Percentiles rank a stretch among this genome's conserved stretches.
phyloP scores from a whole-genome alignment of 805 yeast species.

The Lachancea thermotolerans region DNA sequence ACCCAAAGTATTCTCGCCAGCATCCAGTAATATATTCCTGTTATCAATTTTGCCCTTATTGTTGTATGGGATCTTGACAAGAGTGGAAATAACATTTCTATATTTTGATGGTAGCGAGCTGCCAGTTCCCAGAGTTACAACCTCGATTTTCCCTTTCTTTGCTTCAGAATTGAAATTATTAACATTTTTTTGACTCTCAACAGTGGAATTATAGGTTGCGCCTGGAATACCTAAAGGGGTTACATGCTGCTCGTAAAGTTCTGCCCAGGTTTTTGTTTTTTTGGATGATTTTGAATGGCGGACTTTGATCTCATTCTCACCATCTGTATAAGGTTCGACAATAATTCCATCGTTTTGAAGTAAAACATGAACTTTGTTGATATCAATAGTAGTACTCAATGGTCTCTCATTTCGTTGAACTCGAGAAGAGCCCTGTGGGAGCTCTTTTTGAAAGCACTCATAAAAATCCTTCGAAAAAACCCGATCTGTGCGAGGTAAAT shows the following conservation, averaged over 20 bases:
- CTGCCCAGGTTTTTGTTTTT: constrained; percentile 22
- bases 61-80: constrained; percentile 60
- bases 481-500: constrained; percentile 33
- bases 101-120: constrained; percentile 80
- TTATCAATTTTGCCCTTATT: constrained; percentile 23
- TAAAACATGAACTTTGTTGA: constrained; percentile 23
- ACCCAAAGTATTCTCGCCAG: constrained; percentile 92
- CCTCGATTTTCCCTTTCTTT: constrained; percentile 51
- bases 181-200: constrained; percentile 24
- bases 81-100: constrained; percentile 78
- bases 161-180: constrained; percentile 31
- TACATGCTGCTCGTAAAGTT: constrained; percentile 23
- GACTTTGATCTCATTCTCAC: constrained; percentile 10
- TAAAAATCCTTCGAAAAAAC: constrained; percentile 28
- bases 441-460: constrained; percentile 23
- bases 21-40: constrained; percentile 65
- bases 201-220: constrained; percentile 19
- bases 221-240: constrained; percentile 24
- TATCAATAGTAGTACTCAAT: constrained; percentile 10
- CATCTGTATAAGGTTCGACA: constrained; percentile 21
- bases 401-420: constrained; percentile 19
- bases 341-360: constrained; percentile 13
- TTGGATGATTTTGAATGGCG: constrained; percentile 6
- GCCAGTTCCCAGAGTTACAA: constrained; percentile 85
- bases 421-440: constrained; percentile 26